Conservation (phyloP, 805 yeast species). For the Saccharomycopsis fermentans region DNA sequence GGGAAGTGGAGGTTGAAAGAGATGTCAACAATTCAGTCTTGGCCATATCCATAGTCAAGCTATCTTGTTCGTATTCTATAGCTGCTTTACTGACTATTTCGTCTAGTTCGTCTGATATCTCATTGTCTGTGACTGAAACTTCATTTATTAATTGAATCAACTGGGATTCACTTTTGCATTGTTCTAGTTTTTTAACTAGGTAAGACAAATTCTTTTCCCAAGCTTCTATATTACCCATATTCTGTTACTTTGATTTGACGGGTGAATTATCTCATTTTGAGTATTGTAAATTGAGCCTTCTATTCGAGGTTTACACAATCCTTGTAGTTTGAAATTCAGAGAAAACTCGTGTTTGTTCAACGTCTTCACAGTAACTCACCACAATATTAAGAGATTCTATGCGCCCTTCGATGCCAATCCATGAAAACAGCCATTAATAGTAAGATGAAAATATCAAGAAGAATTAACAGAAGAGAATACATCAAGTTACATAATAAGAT, state of each 20-base stretch:
- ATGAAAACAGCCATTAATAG: not conserved
- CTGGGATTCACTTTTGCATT: not conserved
- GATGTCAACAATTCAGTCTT: slow-evolving; percentile 58
- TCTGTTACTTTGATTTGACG: too few relatives aligned
- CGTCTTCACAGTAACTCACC: not conserved
- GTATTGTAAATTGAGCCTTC: not conserved
- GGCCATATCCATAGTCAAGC: slow-evolving; percentile 39
- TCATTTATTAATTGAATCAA: not conserved
- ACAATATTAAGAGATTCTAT: not conserved
- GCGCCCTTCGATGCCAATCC: not conserved
- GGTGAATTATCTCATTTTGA: too few relatives aligned
- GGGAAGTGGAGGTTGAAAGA: slow-evolving; percentile 43
- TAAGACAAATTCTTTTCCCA: not conserved
- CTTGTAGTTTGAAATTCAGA: too few relatives aligned
- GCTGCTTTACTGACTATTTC: not conserved
- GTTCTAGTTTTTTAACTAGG: not conserved
- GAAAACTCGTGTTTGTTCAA: not conserved
- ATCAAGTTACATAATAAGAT: too few relatives aligned
- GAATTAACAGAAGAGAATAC: not conserved
- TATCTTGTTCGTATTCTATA: not conserved
- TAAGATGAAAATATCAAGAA: not conserved
- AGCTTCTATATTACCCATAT: not conserved
- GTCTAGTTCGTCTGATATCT: not conserved
- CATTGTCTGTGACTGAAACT: not conserved
- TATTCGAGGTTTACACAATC: not conserved